phyloP scores from a whole-genome alignment of 2,329 filamentous ascomycete species.

The Sporothrix dimorphospora region DNA sequence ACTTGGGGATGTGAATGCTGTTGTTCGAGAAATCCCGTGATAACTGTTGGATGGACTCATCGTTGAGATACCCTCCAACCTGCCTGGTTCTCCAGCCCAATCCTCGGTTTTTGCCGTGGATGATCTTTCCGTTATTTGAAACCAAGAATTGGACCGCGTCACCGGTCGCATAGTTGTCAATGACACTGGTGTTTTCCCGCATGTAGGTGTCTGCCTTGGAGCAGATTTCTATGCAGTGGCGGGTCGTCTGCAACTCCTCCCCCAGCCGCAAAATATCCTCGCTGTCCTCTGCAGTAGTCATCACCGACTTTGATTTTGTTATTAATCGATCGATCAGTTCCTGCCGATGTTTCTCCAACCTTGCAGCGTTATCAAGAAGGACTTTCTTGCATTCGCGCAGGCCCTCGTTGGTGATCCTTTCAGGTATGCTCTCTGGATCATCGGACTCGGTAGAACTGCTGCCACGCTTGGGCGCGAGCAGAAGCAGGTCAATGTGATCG shows the following conservation, averaged over 20 bases:
- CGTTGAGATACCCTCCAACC: slow-evolving; percentile 8
- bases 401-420: slow-evolving; percentile 15
- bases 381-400: slow-evolving; percentile 19
- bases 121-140: slow-evolving; percentile 11
- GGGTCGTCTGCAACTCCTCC: slow-evolving; percentile 13
- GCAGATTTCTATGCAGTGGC: slow-evolving; percentile 13
- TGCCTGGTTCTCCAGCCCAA: slow-evolving; percentile 15
- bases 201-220: slow-evolving; percentile 13
- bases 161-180: slow-evolving; percentile 19
- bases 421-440: slow-evolving; percentile 14
- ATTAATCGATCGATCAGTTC: slow-evolving; percentile 16
- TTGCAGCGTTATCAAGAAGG: slow-evolving; percentile 11
- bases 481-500: slow-evolving; percentile 13
- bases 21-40: slow-evolving; percentile 8
- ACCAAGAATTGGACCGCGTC: slow-evolving; percentile 10
- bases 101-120: slow-evolving; percentile 17
- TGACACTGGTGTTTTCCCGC: slow-evolving; percentile 7
- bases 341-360: slow-evolving; percentile 10
- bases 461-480: not conserved
- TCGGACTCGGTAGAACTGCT: slow-evolving; percentile 10
- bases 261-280: slow-evolving; percentile 5
- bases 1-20: slow-evolving; percentile 4
- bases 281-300: not conserved
- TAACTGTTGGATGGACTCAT: slow-evolving; percentile 18
- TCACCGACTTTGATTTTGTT: slow-evolving; percentile 6